phyloP scores from a whole-genome alignment of 2,329 filamentous ascomycete species.

The Rutstroemia sp. region DNA sequence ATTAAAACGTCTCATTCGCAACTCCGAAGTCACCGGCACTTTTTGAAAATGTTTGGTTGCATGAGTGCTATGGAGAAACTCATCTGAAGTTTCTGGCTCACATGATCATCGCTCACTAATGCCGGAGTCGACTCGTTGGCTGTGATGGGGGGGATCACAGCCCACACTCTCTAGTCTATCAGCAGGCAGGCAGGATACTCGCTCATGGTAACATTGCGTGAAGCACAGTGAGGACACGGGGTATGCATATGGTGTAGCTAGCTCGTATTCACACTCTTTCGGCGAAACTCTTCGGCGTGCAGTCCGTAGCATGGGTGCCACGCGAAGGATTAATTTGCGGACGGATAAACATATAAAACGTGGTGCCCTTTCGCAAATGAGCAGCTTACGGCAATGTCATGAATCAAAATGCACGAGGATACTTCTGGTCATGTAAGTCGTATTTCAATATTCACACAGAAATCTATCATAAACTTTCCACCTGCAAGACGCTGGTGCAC shows the following conservation, averaged over 20 bases:
- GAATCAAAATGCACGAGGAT: not conserved
- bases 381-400: not conserved
- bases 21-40: not conserved
- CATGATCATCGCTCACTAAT: not conserved
- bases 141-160: not conserved
- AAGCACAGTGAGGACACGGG: not conserved
- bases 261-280: not conserved
- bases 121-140: not conserved
- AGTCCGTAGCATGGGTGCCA: not conserved
- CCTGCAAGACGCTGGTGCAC: slow-evolving; percentile 1
- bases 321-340: not conserved
- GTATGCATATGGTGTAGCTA: not conserved
- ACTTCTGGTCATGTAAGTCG: not conserved
- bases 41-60: not conserved
- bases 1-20: not conserved
- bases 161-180: not conserved
- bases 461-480: slow-evolving; percentile 1
- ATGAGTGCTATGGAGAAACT: not conserved
- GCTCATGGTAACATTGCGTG: not conserved
- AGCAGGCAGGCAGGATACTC: not conserved
- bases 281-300: not conserved
- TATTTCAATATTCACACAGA: not conserved
- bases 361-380: not conserved
- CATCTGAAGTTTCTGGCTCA: not conserved
- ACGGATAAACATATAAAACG: slow-evolving; percentile 1